Base-by-base conservation (phyloP, 1,284 basidiomycete species). In the Erythrobasidium hasegawianum region DNA sequence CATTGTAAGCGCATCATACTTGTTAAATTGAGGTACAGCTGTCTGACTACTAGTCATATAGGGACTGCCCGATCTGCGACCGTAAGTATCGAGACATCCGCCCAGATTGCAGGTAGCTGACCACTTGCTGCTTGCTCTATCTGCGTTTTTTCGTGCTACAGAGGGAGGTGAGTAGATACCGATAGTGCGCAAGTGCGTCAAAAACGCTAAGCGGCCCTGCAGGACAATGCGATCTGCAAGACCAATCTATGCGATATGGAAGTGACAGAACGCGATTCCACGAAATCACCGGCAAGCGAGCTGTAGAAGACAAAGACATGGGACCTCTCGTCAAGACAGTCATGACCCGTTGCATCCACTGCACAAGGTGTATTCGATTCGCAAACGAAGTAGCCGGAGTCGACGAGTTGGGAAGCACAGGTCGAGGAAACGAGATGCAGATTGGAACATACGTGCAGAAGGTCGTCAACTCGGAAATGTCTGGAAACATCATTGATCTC, bases 291-390 rank as follows among this genome's bases (percentile, higher is more conserved):
- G 96, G 95, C 73, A 98, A 98, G 81, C 90, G 95, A 69, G 95
- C 96, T 1, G 90, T 96, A 18, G 95, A 97, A 80, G 90, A 99
- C 84, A 99, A 98, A 83, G 88, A 98, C 76, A 84, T 99, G 38
- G 96, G 96, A 5, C 96, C 96, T 11, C 84, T 99, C 56, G 92
- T 99, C 78, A 98, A 98, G 82, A 97, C 96, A 2, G 91, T 89
- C 69, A 99, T 99, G 95, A 99, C 94, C 79, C 86, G 95, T 66
- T 98, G 96, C 81, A 98, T 99, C 74, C 96, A 99, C 79, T 99
- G 95, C 81, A 98, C 95, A 11, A 91, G 96, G 71, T 99, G 96
- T 78, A 92, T 98, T 41, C 89, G 96, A 69, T 99, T 97, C 77
- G 94, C 94, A 58, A 98, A 98, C 80, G 95, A 99, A 77, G 92